Conservation (phyloP, 176 grass and related monocot genomes). For the Aegilops longissima region DNA sequence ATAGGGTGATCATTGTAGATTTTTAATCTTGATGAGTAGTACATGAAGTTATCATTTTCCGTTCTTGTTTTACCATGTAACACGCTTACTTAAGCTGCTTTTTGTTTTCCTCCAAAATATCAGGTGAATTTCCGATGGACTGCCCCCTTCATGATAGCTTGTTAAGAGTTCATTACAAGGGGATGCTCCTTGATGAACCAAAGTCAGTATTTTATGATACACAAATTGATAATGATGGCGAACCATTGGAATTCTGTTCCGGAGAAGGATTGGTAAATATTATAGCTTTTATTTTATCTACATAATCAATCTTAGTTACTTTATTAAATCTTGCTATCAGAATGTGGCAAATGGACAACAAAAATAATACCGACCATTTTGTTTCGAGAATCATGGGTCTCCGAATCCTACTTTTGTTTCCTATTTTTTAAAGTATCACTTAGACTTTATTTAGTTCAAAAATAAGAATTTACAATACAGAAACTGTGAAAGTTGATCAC, state of each 20-base stretch:
- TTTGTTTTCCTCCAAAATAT: conserved; percentile 23
- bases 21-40: not conserved
- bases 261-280: conserved; percentile 90
- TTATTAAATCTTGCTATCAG: not conserved
- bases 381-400: not conserved
- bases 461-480: not conserved
- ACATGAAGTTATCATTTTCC: not conserved
- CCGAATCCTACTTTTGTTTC: not conserved
- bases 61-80: conserved; percentile 27
- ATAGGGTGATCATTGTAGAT: not conserved
- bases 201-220: conserved; percentile 97
- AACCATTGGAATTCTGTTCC: conserved; percentile 95
- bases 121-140: conserved; percentile 99
- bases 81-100: conserved; percentile 7
- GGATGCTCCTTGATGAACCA: conserved; percentile 81
- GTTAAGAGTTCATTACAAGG: conserved; percentile 93
- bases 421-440: not conserved
- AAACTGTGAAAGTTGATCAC: conserved; percentile 6
- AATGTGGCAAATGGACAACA: not conserved
- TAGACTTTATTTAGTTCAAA: conserved; percentile 5
- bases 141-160: conserved; percentile 99
- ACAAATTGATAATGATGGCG: conserved; percentile 73
- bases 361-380: not conserved
- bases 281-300: not conserved
- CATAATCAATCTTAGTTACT: not conserved